Evolutionary conservation across 805 yeast genomes (phyloP).

Genomic region (Wickerhamomyces ciferrii): DNA sequence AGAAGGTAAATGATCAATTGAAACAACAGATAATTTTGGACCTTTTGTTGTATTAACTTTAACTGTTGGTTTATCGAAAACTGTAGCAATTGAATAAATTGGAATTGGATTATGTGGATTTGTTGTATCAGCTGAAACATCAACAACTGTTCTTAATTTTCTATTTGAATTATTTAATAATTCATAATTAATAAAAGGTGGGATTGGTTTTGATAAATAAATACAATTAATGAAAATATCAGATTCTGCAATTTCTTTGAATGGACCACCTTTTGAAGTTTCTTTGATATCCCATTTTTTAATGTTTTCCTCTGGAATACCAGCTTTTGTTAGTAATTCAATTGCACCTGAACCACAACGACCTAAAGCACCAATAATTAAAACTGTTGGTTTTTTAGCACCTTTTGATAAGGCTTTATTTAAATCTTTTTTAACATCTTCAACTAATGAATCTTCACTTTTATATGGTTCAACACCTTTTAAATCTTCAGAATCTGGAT

Average conservation of each 20-base stretch:
- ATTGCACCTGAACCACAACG: slow-evolving; percentile 98
- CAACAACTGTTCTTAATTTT: slow-evolving; percentile 87
- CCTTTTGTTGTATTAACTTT: slow-evolving; percentile 72
- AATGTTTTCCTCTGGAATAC: slow-evolving; percentile 81
- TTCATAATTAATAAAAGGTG: slow-evolving; percentile 79
- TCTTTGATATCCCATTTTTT: slow-evolving; percentile 96
- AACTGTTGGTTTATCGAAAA: slow-evolving; percentile 88
- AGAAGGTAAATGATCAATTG: slow-evolving; percentile 95
- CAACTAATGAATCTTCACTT: slow-evolving; percentile 68
- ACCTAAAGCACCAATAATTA: slow-evolving; percentile 96
- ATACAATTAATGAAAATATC: slow-evolving; percentile 96
- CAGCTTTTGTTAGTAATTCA: slow-evolving; percentile 74
- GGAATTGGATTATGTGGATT: slow-evolving; percentile 98
- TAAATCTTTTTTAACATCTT: slow-evolving; percentile 60
- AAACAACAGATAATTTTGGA: slow-evolving; percentile 84
- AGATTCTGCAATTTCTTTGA: slow-evolving; percentile 78
- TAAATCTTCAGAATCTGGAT: slow-evolving; percentile 60
- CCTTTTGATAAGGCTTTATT: slow-evolving; percentile 54
- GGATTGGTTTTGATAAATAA: slow-evolving; percentile 86
- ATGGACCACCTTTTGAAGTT: slow-evolving; percentile 97
- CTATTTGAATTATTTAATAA: slow-evolving; percentile 62
- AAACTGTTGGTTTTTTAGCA: slow-evolving; percentile 67
- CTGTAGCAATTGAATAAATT: slow-evolving; percentile 85
- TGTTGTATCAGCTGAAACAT: slow-evolving; percentile 98
- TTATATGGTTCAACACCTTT: slow-evolving; percentile 81